Percentiles rank a stretch among this genome's conserved stretches.
phyloP scores from a whole-genome alignment of 106 monocot genomes.

The Dioscorea alata region DNA sequence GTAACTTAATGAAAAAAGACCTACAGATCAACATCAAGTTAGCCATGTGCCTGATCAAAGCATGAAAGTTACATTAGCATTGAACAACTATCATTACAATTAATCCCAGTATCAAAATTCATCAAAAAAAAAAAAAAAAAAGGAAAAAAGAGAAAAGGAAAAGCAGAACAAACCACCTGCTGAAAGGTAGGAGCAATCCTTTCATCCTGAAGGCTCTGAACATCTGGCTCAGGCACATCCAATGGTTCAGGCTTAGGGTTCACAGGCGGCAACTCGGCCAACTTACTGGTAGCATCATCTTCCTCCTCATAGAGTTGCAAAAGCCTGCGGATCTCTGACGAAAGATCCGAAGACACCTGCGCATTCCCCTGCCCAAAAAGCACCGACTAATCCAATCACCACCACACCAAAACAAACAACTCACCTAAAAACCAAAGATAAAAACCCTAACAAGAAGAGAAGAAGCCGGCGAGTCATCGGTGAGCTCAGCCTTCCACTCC shows the following conservation, averaged over 20 bases:
- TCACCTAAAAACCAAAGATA: neutral
- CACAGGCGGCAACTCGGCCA: slow-evolving; percentile 22
- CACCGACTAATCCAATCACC: neutral
- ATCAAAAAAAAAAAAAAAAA: too few relatives aligned
- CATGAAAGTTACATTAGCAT: too few relatives aligned
- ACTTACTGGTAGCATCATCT: slow-evolving; percentile 61
- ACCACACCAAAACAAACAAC: neutral
- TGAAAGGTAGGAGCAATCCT: too few relatives aligned
- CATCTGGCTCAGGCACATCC: slow-evolving; percentile 18
- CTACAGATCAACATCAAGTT: too few relatives aligned
- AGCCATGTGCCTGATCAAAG: too few relatives aligned
- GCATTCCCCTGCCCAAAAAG: slow-evolving; percentile 16
- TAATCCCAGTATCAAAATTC: too few relatives aligned
- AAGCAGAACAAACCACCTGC: too few relatives aligned
- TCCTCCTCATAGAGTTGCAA: slow-evolving; percentile 43
- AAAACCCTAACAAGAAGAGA: slow-evolving; percentile 22
- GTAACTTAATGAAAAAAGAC: too few relatives aligned
- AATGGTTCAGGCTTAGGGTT: slow-evolving; percentile 27
- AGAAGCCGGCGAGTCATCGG: slow-evolving; percentile 33
- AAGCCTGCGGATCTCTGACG: slow-evolving; percentile 32
- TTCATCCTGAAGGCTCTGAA: slow-evolving; percentile 6
- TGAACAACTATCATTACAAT: too few relatives aligned
- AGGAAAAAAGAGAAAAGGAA: too few relatives aligned
- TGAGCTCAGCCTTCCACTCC: slow-evolving; percentile 61
- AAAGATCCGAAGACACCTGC: slow-evolving; percentile 20